Evolutionary conservation across 2,329 filamentous ascomycete genomes (phyloP), one percentile per base, ranked within the genome.

Genomic region (Mariannaea sp.): DNA sequence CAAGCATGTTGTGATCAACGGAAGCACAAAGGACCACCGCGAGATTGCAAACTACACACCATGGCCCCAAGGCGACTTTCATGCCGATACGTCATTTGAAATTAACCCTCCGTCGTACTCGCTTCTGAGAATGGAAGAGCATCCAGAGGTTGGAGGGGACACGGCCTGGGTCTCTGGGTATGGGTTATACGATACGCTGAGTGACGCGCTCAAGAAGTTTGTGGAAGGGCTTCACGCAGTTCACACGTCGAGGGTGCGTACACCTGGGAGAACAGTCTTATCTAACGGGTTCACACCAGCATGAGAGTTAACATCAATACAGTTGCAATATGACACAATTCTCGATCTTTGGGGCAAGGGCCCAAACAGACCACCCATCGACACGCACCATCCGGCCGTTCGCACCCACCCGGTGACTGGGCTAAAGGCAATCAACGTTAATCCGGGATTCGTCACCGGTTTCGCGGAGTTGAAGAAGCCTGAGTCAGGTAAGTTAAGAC

Each of bases 91-190:
- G 1, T 77, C 73, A 0, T 80, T 79, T 55, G 77, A 80, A 61
- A 71, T 79, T 53, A 80, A 80, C 54, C 77, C 77, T 2, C 78
- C 78, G 0, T 76, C 73, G 1, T 80, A 80, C 55, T 79, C 77
- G 1, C 59, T 80, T n/a, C 67, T 81, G 9, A 70, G 77, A 14
- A 80, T 80, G 74, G 75, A 80, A 59, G 75, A 78, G 46, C 75
- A 78, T 52, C 77, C 78, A 0, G 67, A 67, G 7, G 73, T 77
- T 5, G 77, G 77, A 2, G 77, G 76, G 1, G 77, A 79, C 51
- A 80, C 77, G 2, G 74, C 75, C 2, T 78, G 76, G 76, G 70
- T 78, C 14, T 80, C 76, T 1, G 68, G 70, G 17, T 77, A 77
- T 35, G 76, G 75, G 0, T 66, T 78, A 4, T 78, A 77, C 53